A percentile compares a stretch with the other conserved stretches of the same genome.
Evolutionary conservation across 345 rosid genomes (phyloP).

Genomic region (Aethionema arabicum): DNA sequence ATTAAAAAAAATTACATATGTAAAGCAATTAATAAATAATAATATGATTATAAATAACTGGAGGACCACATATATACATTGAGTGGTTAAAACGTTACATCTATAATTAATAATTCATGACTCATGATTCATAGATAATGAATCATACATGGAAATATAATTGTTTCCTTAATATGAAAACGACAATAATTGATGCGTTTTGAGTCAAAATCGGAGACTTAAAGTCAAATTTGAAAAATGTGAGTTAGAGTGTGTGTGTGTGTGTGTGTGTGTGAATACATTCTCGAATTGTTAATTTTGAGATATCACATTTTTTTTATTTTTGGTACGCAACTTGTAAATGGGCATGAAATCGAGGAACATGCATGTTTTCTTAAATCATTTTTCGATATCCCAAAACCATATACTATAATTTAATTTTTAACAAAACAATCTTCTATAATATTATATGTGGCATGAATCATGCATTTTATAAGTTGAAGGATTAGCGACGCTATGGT

Average conservation of each 20-base stretch:
- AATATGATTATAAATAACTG: too few species aligned
- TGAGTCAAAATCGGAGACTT: neutral
- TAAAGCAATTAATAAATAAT: too few species aligned
- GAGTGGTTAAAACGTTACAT: too few species aligned
- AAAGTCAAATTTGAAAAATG: slow-evolving; percentile 8
- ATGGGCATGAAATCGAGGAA: slow-evolving; percentile 2
- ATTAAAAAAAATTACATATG: too few species aligned
- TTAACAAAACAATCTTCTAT: neutral
- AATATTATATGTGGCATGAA: neutral
- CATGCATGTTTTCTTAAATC: neutral
- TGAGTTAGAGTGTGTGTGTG: too few species aligned
- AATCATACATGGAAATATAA: neutral
- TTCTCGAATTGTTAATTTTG: slow-evolving; percentile 2
- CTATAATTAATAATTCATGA: too few species aligned
- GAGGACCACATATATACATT: too few species aligned
- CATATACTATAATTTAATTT: too few species aligned
- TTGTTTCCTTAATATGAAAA: slow-evolving; percentile 1
- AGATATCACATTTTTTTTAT: neutral
- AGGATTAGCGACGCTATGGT: too few species aligned
- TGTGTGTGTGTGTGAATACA: neutral
- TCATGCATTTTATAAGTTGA: slow-evolving; percentile 14
- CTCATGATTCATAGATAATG: neutral
- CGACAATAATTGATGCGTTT: slow-evolving; percentile 5
- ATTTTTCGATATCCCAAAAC: neutral
- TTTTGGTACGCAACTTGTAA: slow-evolving; percentile 15